These are phyloP conservation scores for Pseudocercospora cruenta DNA, from an alignment of 2,329 filamentous ascomycete species.

Conservation along the genomic window DNA sequence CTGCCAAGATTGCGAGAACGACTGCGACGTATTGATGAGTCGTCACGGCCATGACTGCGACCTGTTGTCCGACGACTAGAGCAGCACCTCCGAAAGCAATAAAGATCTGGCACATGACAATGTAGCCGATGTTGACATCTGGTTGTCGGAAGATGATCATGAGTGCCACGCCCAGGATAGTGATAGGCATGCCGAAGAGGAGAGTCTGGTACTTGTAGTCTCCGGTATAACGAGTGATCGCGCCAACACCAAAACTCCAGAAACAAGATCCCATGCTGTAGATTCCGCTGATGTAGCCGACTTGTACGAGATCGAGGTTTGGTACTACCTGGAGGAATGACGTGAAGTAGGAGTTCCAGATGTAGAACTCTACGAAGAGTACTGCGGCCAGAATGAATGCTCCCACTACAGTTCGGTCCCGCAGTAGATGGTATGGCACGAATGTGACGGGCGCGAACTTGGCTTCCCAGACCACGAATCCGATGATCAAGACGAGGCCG, in stretches of 20 bases:
- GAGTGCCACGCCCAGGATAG: conserved; percentile 32
- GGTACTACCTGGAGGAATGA: conserved; percentile 54
- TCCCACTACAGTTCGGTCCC: conserved; percentile 55
- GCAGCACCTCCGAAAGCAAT: conserved; percentile 62
- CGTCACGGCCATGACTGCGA: conserved; percentile 61
- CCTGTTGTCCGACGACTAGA: conserved; percentile 61
- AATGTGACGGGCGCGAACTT: conserved; percentile 61
- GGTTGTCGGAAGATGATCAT: conserved; percentile 39
- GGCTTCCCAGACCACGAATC: conserved; percentile 62
- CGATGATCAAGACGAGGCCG: conserved; percentile 32
- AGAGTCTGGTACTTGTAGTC: conserved; percentile 52
- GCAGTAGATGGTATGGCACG: conserved; percentile 58
- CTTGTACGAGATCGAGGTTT: conserved; percentile 38
- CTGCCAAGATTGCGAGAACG: conserved; percentile 31
- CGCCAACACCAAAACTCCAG: conserved; percentile 49
- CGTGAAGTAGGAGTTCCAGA: conserved; percentile 45
- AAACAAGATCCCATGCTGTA: conserved; percentile 44
- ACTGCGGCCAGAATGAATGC: conserved; percentile 44
- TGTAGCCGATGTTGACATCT: conserved; percentile 49
- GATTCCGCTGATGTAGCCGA: conserved; percentile 34
- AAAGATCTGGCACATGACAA: conserved; percentile 62
- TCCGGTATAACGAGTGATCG: conserved; percentile 50
- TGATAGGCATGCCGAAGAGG: conserved; percentile 38
- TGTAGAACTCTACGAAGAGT: conserved; percentile 53
- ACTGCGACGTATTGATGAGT: conserved; percentile 32